Evolutionary conservation across 805 yeast genomes (phyloP).

Genomic region (Nakazawaea pomicola): DNA sequence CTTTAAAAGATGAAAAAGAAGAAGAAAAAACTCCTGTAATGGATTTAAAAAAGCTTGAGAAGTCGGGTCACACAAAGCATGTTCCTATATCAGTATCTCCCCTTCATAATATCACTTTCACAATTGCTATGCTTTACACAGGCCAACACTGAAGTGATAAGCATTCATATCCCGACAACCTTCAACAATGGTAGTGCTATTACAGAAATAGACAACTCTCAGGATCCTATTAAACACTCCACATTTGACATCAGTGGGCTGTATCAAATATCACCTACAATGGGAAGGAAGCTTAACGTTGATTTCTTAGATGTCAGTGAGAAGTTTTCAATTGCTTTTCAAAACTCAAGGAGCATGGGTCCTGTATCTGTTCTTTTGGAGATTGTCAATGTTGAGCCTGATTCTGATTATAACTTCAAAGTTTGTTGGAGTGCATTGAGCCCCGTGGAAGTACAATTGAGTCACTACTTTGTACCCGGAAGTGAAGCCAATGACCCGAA

Average conservation of each 20-base stretch:
- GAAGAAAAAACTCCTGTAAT: too few species aligned
- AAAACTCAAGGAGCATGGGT: constrained; percentile 2
- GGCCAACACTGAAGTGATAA: neutral
- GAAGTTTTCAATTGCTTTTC: neutral
- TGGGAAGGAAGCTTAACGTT: neutral
- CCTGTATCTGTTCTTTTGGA: constrained; percentile 1
- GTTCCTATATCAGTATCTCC: too few species aligned
- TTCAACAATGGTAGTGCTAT: neutral
- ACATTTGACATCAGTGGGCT: neutral
- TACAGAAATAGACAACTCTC: neutral
- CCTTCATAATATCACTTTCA: too few species aligned
- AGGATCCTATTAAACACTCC: neutral
- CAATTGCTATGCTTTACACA: too few species aligned
- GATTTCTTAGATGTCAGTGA: constrained; percentile 4
- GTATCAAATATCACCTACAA: neutral
- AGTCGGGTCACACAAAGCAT: too few species aligned
- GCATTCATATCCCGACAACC: neutral
- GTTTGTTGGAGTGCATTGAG: constrained; percentile 13
- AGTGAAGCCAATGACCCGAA: neutral
- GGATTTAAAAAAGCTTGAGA: too few species aligned
- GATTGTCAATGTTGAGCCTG: constrained; percentile 4
- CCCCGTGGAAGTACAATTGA: constrained; percentile 7
- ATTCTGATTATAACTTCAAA: constrained; percentile 6
- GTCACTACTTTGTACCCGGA: neutral
- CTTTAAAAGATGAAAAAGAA: too few species aligned